Evolutionary conservation across 1,284 basidiomycete species (phyloP).

Genomic region (Moniliella sp.): DNA sequence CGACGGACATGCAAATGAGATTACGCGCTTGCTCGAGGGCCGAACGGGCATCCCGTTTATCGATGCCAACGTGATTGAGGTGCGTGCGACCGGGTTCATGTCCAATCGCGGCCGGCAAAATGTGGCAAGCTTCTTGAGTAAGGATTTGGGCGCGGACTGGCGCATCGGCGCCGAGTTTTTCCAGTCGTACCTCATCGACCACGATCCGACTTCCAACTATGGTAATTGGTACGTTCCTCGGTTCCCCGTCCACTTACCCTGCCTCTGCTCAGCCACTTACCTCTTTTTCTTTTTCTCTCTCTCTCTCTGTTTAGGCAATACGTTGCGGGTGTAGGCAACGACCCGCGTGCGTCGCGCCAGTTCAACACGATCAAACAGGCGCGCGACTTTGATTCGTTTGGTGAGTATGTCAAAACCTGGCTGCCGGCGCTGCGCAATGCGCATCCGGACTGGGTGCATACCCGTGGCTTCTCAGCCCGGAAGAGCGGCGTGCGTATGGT

Average conservation of each 20-base stretch:
- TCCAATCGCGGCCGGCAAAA: conserved; percentile 35
- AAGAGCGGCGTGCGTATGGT: conserved; percentile 17
- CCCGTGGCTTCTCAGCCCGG: too few relatives aligned
- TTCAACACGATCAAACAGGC: conserved; percentile 26
- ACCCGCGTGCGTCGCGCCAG: conserved; percentile 15
- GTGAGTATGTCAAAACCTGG: conserved; percentile 40
- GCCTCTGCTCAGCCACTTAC: conserved; percentile 19
- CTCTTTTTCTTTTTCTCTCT: conserved; percentile 1
- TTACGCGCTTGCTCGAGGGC: conserved; percentile 38
- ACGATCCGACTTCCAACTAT: conserved; percentile 18
- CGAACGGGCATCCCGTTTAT: conserved; percentile 41
- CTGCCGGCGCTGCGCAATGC: conserved; percentile 37
- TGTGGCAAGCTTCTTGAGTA: conserved; percentile 17
- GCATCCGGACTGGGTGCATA: conserved; percentile 27
- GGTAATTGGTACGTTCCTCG: conserved; percentile 13
- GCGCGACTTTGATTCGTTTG: conserved; percentile 31
- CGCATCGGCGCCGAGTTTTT: conserved; percentile 29
- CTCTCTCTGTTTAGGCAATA: conserved; percentile 13
- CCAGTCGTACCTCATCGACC: conserved; percentile 35
- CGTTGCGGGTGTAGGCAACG: conserved; percentile 23
- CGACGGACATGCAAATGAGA: conserved; percentile 13
- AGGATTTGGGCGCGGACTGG: conserved; percentile 22
- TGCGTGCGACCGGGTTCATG: conserved; percentile 40
- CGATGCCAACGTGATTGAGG: conserved; percentile 41
- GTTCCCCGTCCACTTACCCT: conserved; percentile 37